Evolutionary conservation across 2,329 filamentous ascomycete genomes (phyloP).

Genomic region (Arthrobotrys pseudoclavata): DNA sequence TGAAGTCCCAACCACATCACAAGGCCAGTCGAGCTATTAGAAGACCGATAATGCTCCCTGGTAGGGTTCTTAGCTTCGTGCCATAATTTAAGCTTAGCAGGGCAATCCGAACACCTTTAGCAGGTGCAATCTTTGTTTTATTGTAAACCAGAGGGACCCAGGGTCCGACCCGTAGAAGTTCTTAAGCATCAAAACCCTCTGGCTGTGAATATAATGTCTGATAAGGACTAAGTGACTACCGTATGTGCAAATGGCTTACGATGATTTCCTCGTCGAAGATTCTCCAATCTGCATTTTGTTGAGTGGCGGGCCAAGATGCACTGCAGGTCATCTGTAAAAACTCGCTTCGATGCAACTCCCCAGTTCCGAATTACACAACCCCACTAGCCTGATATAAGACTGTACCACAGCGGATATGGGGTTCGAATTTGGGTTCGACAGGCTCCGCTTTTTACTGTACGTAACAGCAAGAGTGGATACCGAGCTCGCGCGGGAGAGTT

Average conservation of each 20-base stretch:
- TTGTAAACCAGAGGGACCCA: not conserved
- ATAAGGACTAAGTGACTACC: not conserved
- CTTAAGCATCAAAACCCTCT: slow-evolving; percentile 11
- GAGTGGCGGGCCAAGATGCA: slow-evolving; percentile 33
- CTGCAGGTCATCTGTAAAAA: slow-evolving; percentile 44
- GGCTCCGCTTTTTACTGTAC: slow-evolving; percentile 3
- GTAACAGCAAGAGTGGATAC: slow-evolving; percentile 11
- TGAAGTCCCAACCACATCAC: not conserved
- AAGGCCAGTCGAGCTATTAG: not conserved
- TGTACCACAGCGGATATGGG: not conserved
- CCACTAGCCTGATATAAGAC: slow-evolving; percentile 26
- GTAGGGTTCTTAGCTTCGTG: not conserved
- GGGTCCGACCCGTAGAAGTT: not conserved
- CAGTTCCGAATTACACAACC: slow-evolving; percentile 37
- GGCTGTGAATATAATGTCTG: not conserved
- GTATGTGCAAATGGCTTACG: not conserved
- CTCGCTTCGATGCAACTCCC: slow-evolving; percentile 41
- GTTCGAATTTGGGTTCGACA: slow-evolving; percentile 13
- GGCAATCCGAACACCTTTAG: slow-evolving; percentile 53
- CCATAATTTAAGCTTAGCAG: slow-evolving; percentile 23
- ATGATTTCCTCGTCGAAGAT: not conserved
- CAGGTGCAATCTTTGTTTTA: slow-evolving; percentile 33
- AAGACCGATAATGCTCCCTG: not conserved
- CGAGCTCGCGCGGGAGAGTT: slow-evolving; percentile 15
- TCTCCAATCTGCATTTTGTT: not conserved